Conservation (phyloP, 306 rosid species). For the Dryas alaskensis region DNA sequence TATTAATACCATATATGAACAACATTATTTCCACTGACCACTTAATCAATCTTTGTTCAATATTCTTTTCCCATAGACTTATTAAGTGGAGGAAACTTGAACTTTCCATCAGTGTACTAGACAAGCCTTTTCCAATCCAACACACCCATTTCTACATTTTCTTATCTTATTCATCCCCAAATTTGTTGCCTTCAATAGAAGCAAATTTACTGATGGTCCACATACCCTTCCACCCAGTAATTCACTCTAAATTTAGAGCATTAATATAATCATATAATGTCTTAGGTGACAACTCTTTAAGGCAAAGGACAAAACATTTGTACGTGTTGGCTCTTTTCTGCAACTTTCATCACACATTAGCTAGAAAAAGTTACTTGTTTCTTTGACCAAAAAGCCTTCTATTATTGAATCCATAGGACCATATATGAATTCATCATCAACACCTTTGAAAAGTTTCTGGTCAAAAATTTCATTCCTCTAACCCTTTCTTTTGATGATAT, state of each 20-base stretch:
- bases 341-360: slow-evolving; percentile 17
- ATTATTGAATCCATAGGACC: slow-evolving; percentile 11
- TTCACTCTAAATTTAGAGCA: slow-evolving; percentile 1
- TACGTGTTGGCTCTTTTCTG: slow-evolving; percentile 12
- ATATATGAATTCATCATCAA: background rate
- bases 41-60: background rate
- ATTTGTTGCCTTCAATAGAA: slow-evolving; percentile 34
- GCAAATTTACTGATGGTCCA: slow-evolving; percentile 33
- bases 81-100: background rate
- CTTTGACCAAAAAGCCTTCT: slow-evolving; percentile 27
- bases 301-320: slow-evolving; percentile 16
- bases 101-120: background rate
- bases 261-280: background rate
- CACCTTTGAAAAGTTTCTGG: slow-evolving; percentile 32
- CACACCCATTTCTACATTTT: background rate
- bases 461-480: slow-evolving; percentile 39
- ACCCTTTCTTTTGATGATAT: slow-evolving; percentile 11
- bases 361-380: slow-evolving; percentile 13
- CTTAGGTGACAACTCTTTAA: slow-evolving; percentile 9
- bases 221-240: slow-evolving; percentile 21
- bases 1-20: background rate
- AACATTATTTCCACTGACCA: background rate
- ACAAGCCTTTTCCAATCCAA: slow-evolving; percentile 11
- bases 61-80: background rate
- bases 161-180: background rate